Base-by-base conservation (phyloP, 139 green algal species). In the Spirogloea muscicola region DNA sequence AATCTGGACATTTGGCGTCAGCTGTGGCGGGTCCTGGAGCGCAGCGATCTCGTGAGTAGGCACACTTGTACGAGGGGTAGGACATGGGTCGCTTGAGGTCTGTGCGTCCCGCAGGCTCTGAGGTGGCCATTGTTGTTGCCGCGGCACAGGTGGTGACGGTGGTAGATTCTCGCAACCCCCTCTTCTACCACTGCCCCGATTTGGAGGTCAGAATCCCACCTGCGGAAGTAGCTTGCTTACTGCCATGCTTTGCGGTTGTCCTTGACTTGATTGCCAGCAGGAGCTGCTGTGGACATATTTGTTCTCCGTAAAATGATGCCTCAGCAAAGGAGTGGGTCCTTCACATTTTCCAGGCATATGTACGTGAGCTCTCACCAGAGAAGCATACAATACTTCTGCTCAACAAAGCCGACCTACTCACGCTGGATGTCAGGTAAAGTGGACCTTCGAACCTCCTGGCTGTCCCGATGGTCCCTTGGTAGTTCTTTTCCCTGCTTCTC, bases 1-100 rank as follows among this genome's bases (percentile, higher is more conserved):
- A 99, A 99, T 84, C 74, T 99, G 46, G 92, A 99, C 68, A 92
- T 99, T n/a, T 99, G 94, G 94, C 77, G 95, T 18, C 94, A 99
- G 91, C 86, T 99, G 66, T 99, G 94, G 94, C 85, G 94, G 2
- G 95, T 99, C 44, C 74, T 98, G 76, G 94, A 99, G 82, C 84
- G 95, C 6, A 90, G 76, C 10, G 88, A 99, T 83, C 83, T 98
- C 21, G 86, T 98, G 27, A 89, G 60, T 72, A n/a, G n/a, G n/a
- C n/a, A n/a, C n/a, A n/a, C n/a, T n/a, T n/a, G n/a, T n/a, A n/a
- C n/a, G n/a, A n/a, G 44, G 44, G 44, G 44, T n/a, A n/a, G n/a
- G n/a, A n/a, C n/a, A n/a, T n/a, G n/a, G n/a, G n/a, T n/a, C n/a
- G n/a, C n/a, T n/a, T n/a, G n/a, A n/a, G n/a, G n/a, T n/a, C n/a